A percentile compares a stretch with the other conserved stretches of the same genome.
Conservation (phyloP, 2,329 filamentous ascomycete species). For the Rhinocladiella similis region DNA sequence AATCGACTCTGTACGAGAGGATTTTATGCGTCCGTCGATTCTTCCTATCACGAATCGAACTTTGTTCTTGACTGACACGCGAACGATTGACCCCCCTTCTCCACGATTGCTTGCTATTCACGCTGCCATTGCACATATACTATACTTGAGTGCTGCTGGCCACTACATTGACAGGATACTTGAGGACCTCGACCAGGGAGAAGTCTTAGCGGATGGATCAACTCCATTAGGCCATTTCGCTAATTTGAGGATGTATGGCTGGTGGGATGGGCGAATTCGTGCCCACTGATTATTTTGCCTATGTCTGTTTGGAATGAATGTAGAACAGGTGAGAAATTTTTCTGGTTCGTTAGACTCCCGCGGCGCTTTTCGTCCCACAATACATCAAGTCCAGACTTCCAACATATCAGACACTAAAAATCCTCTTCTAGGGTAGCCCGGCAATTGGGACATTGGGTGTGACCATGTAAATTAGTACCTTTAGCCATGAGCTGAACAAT, state of each 20-base stretch:
- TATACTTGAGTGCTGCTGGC: constrained; percentile 25
- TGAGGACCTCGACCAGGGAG: constrained; percentile 29
- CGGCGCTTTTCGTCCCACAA: too few species aligned
- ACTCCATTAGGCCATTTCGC: constrained; percentile 21
- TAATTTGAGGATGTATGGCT: constrained; percentile 19
- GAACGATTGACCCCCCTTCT: constrained; percentile 36
- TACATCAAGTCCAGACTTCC: not conserved
- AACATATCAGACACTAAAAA: not conserved
- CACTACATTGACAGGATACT: constrained; percentile 31
- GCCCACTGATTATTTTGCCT: constrained; percentile 6
- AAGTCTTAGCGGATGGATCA: constrained; percentile 24
- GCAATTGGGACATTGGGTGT: not conserved
- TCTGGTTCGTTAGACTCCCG: not conserved
- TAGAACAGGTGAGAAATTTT: not conserved
- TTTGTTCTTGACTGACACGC: constrained; percentile 30
- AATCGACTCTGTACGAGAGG: constrained; percentile 8
- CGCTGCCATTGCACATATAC: constrained; percentile 30
- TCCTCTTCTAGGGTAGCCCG: not conserved
- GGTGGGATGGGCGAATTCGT: constrained; percentile 24
- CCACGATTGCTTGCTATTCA: constrained; percentile 30
- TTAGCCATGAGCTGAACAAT: not conserved
- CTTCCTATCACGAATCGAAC: constrained; percentile 27
- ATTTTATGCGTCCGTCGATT: constrained; percentile 16
- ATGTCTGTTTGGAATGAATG: not conserved
- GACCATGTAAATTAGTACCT: not conserved